phyloP scores from a whole-genome alignment of 768 basidiomycete species.

The Thelephora ganbajun region DNA sequence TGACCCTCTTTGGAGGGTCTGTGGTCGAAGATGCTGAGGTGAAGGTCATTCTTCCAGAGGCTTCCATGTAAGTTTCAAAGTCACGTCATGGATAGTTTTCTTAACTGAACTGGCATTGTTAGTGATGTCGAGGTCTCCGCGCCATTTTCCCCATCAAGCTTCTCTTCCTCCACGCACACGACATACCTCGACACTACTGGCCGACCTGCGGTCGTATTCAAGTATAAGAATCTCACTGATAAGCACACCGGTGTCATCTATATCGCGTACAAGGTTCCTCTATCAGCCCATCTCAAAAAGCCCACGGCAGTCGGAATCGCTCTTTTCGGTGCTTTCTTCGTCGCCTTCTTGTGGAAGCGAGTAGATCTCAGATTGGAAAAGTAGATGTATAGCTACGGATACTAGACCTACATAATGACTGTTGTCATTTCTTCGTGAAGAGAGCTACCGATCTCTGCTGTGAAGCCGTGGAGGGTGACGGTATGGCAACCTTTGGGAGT shows the following conservation, averaged over 20 bases:
- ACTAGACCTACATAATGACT: slow-evolving; percentile 10
- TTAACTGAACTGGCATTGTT: slow-evolving; percentile 7
- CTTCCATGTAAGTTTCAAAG: slow-evolving; percentile 63
- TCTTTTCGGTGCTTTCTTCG: slow-evolving; percentile 50
- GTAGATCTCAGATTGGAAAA: slow-evolving; percentile 38
- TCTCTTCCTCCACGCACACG: slow-evolving; percentile 48
- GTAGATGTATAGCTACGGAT: slow-evolving; percentile 7
- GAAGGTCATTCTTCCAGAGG: slow-evolving; percentile 80
- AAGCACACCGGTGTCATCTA: slow-evolving; percentile 71
- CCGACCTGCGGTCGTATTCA: slow-evolving; percentile 63
- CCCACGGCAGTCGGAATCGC: slow-evolving; percentile 65
- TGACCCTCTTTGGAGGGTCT: slow-evolving; percentile 68
- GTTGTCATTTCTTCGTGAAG: slow-evolving; percentile 5
- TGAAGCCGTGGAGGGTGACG: slow-evolving; percentile 31
- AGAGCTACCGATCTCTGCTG: slow-evolving; percentile 10
- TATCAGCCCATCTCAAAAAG: slow-evolving; percentile 76
- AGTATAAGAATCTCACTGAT: slow-evolving; percentile 63
- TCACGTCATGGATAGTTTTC: not conserved
- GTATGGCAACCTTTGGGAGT: slow-evolving; percentile 27
- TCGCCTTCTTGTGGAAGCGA: slow-evolving; percentile 30
- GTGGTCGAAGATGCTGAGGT: slow-evolving; percentile 73
- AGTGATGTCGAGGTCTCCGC: slow-evolving; percentile 68
- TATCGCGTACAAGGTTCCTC: slow-evolving; percentile 77
- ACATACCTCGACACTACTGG: slow-evolving; percentile 91
- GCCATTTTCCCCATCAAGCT: slow-evolving; percentile 65